phyloP scores from a whole-genome alignment of 805 yeast species.

The Candida ortonii region DNA sequence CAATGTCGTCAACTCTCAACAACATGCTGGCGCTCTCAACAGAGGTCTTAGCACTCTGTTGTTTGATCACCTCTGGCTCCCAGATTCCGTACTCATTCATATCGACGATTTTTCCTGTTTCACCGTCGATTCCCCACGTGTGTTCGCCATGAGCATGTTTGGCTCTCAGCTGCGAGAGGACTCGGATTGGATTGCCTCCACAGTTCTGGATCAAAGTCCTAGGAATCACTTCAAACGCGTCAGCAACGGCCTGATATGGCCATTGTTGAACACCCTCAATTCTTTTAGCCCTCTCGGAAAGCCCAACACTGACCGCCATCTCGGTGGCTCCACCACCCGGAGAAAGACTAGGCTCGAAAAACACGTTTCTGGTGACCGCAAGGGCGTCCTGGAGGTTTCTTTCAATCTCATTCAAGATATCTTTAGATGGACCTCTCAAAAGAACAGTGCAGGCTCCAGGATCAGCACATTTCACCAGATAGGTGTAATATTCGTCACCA shows the following conservation, averaged over 20 bases:
- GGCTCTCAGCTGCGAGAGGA: constrained; percentile 88
- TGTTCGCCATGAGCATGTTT: constrained; percentile 88
- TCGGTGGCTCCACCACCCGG: constrained; percentile 99
- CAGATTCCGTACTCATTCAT: constrained; percentile 96
- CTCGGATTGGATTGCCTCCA: constrained; percentile 93
- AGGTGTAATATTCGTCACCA: constrained; percentile 96
- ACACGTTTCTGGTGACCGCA: constrained; percentile 94
- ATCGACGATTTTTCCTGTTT: constrained; percentile 87
- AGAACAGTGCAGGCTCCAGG: constrained; percentile 94
- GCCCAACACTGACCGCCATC: constrained; percentile 90
- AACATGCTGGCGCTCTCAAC: constrained; percentile 94
- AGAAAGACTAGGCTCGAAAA: constrained; percentile 88
- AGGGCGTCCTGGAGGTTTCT: constrained; percentile 97
- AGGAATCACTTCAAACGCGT: constrained; percentile 97
- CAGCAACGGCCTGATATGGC: constrained; percentile 99
- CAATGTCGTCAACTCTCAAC: constrained; percentile 95
- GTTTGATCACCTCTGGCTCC: constrained; percentile 99
- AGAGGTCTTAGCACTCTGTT: constrained; percentile 96
- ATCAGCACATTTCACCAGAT: constrained; percentile 70
- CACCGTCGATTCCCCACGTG: constrained; percentile 94
- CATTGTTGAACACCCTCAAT: constrained; percentile 95
- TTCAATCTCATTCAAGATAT: constrained; percentile 92
- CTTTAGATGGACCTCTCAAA: constrained; percentile 95
- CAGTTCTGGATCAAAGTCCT: constrained; percentile 96
- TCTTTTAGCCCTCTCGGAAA: constrained; percentile 86